Conservation (phyloP, 345 rosid genomes). For the Pugionium cornutum region DNA sequence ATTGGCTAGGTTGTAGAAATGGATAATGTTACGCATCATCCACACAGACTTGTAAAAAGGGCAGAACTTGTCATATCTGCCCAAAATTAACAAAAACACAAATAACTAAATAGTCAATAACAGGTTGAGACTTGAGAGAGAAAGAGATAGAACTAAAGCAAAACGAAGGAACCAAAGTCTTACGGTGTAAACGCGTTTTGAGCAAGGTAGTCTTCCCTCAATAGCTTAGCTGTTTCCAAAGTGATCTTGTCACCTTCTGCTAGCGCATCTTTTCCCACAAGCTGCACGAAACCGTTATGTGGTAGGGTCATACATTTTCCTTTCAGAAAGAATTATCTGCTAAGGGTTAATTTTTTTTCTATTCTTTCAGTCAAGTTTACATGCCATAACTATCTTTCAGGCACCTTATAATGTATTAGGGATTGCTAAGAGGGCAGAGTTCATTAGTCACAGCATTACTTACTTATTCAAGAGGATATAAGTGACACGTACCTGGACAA, state of each 20-base stretch:
- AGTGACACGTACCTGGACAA: constrained; percentile 76
- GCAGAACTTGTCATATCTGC: constrained; percentile 94
- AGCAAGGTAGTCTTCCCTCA: constrained; percentile 99
- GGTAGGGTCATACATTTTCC: constrained; percentile 17
- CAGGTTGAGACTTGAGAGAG: not conserved
- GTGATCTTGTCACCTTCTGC: constrained; percentile 97
- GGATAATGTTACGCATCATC: constrained; percentile 99
- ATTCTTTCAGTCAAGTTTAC: not conserved
- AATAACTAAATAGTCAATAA: not conserved
- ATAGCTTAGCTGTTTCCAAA: constrained; percentile 93
- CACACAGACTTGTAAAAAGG: constrained; percentile 99
- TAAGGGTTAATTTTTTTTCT: too few relatives aligned
- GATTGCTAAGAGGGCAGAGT: constrained; percentile 1
- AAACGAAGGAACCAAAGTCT: constrained; percentile 35
- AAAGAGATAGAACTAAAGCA: not conserved
- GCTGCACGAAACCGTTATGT: constrained; percentile 50
- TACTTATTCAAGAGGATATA: not conserved
- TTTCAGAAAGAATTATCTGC: not conserved
- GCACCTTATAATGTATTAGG: not conserved
- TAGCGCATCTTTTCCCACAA: constrained; percentile 98
- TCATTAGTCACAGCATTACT: not conserved
- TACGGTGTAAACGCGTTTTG: constrained; percentile 99
- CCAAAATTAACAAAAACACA: constrained; percentile 14
- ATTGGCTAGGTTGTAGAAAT: constrained; percentile 91
- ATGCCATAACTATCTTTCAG: constrained; percentile 7